phyloP scores from a whole-genome alignment of 176 grass and related monocot species.

The Alopecurus myosuroides region DNA sequence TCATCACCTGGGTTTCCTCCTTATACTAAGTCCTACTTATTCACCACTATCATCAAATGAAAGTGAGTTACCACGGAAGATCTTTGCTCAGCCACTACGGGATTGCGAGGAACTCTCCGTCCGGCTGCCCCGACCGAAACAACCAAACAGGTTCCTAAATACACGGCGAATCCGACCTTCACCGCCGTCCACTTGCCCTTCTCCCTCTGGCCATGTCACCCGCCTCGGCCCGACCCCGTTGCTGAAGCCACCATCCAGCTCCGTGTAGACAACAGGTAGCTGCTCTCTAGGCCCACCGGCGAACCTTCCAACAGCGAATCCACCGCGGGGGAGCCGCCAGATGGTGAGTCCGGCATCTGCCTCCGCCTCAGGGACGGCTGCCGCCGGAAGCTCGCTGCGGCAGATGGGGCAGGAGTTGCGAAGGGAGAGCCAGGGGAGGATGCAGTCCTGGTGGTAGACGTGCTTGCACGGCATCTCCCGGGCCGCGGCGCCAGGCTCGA shows the following conservation, averaged over 20 bases:
- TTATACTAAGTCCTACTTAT: conserved; percentile 49
- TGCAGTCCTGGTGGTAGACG: conserved; percentile 97
- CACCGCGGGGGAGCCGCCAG: conserved; percentile 71
- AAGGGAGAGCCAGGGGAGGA: conserved; percentile 87
- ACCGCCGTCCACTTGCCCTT: conserved; percentile 21
- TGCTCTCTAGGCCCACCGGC: conserved; percentile 52
- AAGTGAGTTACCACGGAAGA: conserved; percentile 30
- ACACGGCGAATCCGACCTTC: conserved; percentile 48
- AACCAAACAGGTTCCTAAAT: conserved; percentile 57
- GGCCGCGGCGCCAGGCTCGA: conserved; percentile 60
- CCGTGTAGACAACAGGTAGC: conserved; percentile 70
- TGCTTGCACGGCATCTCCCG: conserved; percentile 99
- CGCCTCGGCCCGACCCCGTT: conserved; percentile 50
- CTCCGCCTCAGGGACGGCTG: conserved; percentile 10
- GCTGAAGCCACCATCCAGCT: conserved; percentile 70
- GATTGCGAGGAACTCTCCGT: conserved; percentile 33
- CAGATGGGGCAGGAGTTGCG: conserved; percentile 98
- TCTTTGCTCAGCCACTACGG: conserved; percentile 34
- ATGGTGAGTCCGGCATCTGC: conserved; percentile 61
- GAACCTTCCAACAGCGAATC: conserved; percentile 66
- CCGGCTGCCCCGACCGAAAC: conserved; percentile 27
- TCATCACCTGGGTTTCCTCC: conserved; percentile 23
- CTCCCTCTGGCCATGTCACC: conserved; percentile 48
- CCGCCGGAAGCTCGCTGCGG: conserved; percentile 57
- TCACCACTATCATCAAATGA: conserved; percentile 39